Base-by-base conservation (phyloP, 352 stramenopile species). In the Phytophthora pisi region DNA sequence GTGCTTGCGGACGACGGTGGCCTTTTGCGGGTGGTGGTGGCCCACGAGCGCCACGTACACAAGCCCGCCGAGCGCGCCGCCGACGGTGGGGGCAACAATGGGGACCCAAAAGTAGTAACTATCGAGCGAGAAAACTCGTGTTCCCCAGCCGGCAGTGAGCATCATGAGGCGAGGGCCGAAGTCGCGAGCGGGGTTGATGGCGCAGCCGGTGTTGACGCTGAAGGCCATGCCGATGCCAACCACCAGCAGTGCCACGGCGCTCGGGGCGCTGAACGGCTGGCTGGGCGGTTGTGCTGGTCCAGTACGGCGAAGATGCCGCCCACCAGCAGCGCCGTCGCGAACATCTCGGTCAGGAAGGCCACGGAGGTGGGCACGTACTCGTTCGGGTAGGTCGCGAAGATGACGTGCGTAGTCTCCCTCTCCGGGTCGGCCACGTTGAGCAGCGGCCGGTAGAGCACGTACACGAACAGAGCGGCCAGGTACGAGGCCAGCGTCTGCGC, bases 171-270 rank as follows among this genome's bases (percentile, higher is more conserved):
- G 78, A 50, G 78, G 78, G 57, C 74, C 78, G n/a, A 89, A 80
- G 68, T 89, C 81, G 31, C 77, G 74, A 1, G 81, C 81, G 5
- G 81, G 81, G 68, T 89, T 89, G 51, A 89, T 72, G 23, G 78
- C 75, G 38, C 81, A 84, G 49, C 78, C 77, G 4, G 81, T 82
- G 63, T 85, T 86, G 28, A 79, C 65, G 43, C 78, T 81, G 70
- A 89, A 89, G 6, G 75, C 72, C 78, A 86, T 86, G 34, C 81
- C 81, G 46, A 89, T 72, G 20, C 68, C 78, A n/a, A 79, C 75
- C 30, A 89, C 81, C 34, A 89, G 68, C 11, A 86, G 61, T 23
- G 74, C 79, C 26, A 82, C 64, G 31, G 77, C 62, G 5, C 58
- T 70, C 0, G 81, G 81, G 8, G 77, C 64, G 18, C 57, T 70